Evolutionary conservation across 208 protist species (phyloP).

Genomic region (Trichomonas vaginalis): DNA sequence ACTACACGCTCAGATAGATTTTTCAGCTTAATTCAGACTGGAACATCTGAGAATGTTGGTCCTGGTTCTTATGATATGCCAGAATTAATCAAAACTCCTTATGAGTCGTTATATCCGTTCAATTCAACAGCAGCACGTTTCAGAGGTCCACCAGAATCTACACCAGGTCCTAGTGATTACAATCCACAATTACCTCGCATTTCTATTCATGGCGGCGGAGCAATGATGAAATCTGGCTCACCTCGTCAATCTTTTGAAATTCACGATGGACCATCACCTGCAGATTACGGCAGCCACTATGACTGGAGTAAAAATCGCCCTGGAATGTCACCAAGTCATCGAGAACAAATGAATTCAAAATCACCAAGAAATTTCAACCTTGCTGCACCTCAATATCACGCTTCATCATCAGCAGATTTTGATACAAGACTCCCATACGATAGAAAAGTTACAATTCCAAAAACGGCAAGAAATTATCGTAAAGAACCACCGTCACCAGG

Average conservation of each 20-base stretch:
- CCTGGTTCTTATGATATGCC: neutral
- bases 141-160: neutral
- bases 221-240: neutral
- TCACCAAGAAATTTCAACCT: neutral
- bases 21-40: neutral
- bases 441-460: neutral
- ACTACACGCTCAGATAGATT: neutral
- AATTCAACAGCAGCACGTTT: neutral
- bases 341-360: neutral
- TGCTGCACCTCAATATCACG: neutral
- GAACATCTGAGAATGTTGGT: neutral
- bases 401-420: neutral
- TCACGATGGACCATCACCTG: neutral
- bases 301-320: neutral
- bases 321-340: neutral
- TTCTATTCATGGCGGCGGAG: neutral
- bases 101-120: neutral
- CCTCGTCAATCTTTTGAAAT: neutral
- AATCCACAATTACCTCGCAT: neutral
- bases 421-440: neutral
- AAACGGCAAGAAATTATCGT: neutral
- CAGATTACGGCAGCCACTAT: neutral
- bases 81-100: neutral
- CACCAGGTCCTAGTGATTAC: neutral
- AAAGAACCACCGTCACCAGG: neutral